Evolutionary conservation across 2,329 filamentous ascomycete genomes (phyloP).

Genomic region (Exophiala lecanii-corni): DNA sequence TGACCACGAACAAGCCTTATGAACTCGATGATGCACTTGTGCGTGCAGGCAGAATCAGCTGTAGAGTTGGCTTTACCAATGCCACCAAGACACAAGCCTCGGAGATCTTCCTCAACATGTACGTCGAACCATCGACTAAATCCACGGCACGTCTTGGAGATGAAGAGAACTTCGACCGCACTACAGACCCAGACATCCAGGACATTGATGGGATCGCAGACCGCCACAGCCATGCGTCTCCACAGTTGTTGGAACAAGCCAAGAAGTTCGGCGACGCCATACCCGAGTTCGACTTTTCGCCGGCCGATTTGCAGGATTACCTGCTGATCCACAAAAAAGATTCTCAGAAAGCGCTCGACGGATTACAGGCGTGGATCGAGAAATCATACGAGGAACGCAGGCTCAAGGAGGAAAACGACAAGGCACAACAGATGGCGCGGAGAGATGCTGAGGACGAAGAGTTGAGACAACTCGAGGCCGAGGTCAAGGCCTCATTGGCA

Average conservation of each 20-base stretch:
- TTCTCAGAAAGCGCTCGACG: constrained; percentile 40
- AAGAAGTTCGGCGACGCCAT: constrained; percentile 41
- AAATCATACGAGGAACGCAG: background rate
- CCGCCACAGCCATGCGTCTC: background rate
- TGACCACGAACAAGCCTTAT: constrained; percentile 75
- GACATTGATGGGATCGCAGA: background rate
- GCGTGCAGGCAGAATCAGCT: constrained; percentile 66
- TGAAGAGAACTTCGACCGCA: no score
- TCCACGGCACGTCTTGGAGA: no score
- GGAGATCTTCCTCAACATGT: constrained; percentile 30
- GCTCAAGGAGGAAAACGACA: constrained; percentile 6
- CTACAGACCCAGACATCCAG: background rate
- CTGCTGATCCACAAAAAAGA: constrained; percentile 47
- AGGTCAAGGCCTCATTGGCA: no score
- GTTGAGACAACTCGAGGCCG: background rate
- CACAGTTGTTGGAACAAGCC: constrained; percentile 36
- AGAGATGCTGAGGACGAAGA: background rate
- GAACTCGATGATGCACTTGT: constrained; percentile 68
- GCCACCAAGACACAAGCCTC: constrained; percentile 25
- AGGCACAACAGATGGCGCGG: constrained; percentile 4
- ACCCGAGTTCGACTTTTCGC: constrained; percentile 45
- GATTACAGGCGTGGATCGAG: constrained; percentile 39
- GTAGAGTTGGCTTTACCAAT: constrained; percentile 56
- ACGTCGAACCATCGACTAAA: constrained; percentile 4
- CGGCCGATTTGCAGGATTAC: constrained; percentile 50